Conservation (phyloP, 148 eudicot genomes). For the Fagopyrum esculentum region DNA sequence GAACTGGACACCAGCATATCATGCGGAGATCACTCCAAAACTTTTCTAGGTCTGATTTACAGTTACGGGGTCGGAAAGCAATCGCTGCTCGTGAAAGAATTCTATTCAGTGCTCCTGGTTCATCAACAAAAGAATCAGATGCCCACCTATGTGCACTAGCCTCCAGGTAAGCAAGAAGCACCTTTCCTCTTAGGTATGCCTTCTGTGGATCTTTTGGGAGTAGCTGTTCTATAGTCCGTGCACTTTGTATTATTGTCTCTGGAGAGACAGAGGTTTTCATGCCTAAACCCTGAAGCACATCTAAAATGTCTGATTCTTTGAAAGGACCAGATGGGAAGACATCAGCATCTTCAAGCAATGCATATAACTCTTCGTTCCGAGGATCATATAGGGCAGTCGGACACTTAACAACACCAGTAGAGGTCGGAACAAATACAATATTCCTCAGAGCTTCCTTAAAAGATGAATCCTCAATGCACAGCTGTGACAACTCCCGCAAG, state of each 20-base stretch:
- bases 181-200: conserved; percentile 72
- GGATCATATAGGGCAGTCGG: conserved; percentile 81
- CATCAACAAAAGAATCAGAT: conserved; percentile 37
- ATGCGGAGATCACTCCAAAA: conserved; percentile 90
- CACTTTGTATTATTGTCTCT: conserved; percentile 79
- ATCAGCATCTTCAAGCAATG: conserved; percentile 78
- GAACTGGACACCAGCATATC: conserved; percentile 94
- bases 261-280: conserved; percentile 68
- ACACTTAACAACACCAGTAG: conserved; percentile 51
- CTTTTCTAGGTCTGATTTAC: conserved; percentile 71
- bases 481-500: conserved; percentile 76
- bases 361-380: conserved; percentile 81
- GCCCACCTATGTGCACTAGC: conserved; percentile 91
- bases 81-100: conserved; percentile 74
- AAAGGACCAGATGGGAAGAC: conserved; percentile 71
- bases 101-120: conserved; percentile 59
- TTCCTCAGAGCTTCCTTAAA: conserved; percentile 64
- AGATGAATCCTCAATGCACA: conserved; percentile 72
- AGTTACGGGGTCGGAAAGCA: conserved; percentile 60
- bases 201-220: conserved; percentile 57
- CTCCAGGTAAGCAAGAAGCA: conserved; percentile 85
- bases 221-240: conserved; percentile 59
- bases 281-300: conserved; percentile 79
- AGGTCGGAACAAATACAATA: conserved; percentile 74
- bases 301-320: conserved; percentile 56